These are phyloP conservation scores for Drechslerella dactyloides DNA, from an alignment of 2,329 filamentous ascomycete genomes.

Conservation along the genomic window DNA sequence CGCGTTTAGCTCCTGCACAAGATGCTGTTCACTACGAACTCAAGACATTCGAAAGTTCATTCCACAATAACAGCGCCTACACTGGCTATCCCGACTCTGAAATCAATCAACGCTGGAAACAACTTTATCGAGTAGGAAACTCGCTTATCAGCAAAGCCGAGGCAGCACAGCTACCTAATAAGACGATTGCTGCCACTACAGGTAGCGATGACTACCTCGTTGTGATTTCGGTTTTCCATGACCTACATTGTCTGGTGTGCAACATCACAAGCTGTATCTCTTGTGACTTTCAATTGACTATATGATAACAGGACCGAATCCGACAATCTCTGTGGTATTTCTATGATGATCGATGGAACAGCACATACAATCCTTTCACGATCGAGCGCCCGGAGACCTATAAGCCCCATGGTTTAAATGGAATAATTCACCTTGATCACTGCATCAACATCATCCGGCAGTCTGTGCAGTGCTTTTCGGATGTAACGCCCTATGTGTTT, in stretches of 20 bases:
- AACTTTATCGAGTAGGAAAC: conserved; percentile 24
- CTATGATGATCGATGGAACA: conserved; percentile 25
- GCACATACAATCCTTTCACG: conserved; percentile 23
- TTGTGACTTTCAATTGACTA: conserved; percentile 11
- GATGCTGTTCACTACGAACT: conserved; percentile 18
- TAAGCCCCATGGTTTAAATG: conserved; percentile 13
- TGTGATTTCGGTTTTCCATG: conserved; percentile 22
- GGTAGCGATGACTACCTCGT: conserved; percentile 21
- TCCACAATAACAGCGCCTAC: conserved; percentile 17
- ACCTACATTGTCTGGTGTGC: conserved; percentile 17
- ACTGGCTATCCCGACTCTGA: conserved; percentile 20
- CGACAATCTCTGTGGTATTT: conserved; percentile 25
- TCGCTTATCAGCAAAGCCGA: conserved; percentile 23
- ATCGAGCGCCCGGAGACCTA: conserved; percentile 18
- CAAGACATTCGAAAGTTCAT: conserved; percentile 27
- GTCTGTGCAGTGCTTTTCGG: conserved; percentile 19
- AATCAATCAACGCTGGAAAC: conserved; percentile 20
- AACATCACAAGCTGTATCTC: not conserved
- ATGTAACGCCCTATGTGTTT: conserved; percentile 26
- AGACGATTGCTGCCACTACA: conserved; percentile 18
- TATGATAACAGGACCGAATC: conserved; percentile 18
- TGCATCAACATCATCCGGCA: conserved; percentile 20
- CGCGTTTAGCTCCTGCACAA: conserved; percentile 19
- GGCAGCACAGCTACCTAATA: conserved; percentile 20
- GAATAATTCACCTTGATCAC: conserved; percentile 22